These are phyloP conservation scores for Allium cepa DNA, from an alignment of 106 monocot genomes.

Conservation along the genomic window DNA sequence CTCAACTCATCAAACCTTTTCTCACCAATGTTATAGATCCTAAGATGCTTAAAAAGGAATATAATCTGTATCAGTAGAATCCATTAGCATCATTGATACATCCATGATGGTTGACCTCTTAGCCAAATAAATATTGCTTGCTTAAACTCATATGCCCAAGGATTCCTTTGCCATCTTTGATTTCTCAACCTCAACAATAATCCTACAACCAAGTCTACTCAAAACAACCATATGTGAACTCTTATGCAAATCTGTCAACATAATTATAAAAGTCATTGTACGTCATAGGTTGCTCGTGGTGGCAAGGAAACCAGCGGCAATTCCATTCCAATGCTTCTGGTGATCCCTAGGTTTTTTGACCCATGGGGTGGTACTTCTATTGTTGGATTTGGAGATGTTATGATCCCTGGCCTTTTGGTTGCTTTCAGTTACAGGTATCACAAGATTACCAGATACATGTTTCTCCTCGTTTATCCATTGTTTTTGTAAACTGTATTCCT, in stretches of 20 bases:
- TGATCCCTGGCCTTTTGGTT: constrained; percentile 20
- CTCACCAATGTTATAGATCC: too few species aligned
- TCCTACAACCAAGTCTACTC: neutral
- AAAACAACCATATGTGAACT: neutral
- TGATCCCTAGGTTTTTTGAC: constrained; percentile 13
- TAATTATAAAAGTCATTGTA: neutral
- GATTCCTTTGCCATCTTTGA: neutral
- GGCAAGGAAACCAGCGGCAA: neutral
- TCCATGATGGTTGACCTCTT: too few species aligned
- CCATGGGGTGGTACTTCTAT: constrained; percentile 22
- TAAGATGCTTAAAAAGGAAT: too few species aligned
- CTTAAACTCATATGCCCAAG: neutral
- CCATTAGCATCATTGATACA: too few species aligned
- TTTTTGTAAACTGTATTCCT: neutral
- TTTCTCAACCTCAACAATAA: neutral
- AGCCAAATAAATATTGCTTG: neutral
- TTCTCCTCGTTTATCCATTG: neutral
- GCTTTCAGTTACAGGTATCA: constrained; percentile 18
- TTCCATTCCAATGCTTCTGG: constrained; percentile 7
- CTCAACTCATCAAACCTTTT: too few species aligned
- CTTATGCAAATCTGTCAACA: neutral
- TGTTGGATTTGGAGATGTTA: constrained; percentile 22
- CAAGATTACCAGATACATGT: too few species aligned
- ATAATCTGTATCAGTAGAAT: too few species aligned
- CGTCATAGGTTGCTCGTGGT: constrained; percentile 4